Evolutionary conservation across 352 stramenopile species (phyloP), one percentile per base, ranked within the genome.

Genomic region (Sclerospora graminicola): DNA sequence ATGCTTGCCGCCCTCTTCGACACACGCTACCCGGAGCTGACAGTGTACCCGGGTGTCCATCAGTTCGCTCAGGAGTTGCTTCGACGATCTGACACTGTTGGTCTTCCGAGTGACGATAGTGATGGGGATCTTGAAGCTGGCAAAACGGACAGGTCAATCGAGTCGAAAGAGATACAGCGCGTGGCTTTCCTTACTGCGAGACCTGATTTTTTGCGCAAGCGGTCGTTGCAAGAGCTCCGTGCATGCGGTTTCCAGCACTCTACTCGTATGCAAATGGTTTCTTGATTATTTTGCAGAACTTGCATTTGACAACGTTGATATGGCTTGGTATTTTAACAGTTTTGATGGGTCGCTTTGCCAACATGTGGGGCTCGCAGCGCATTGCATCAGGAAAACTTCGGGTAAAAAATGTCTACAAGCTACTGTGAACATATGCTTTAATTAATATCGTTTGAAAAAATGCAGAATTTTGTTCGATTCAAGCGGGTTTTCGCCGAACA

Each of bases 31-130:
- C 78, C 78, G 15, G 73, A 88, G 37, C 58, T 90, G 23, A 88
- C 78, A 8, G 75, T 90, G 3, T 90, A 90, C 32, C 78, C 78
- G 6, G 78, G 78, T 40, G 75, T 87, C 10, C 74, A 87, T 56
- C 78, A 89, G 65, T 89, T 89, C 23, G 72, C 82, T 9, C 63
- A 87, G 18, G 78, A 89, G 47, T 51, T 89, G 9, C 59, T 84
- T 48, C 64, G 66, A 2, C 49, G 66, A 24, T 68, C 56, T 15
- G 51, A 51, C 35, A 33, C 41, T 21, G 52, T 18, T 16, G 30
- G 15, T 13, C 13, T 19, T 16, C 8, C n/a, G 5, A 35, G 30
- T 16, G 2, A 35, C 15, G 59, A 68, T 19, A 45, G 56, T 10
- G 46, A 63, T n/a, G 43, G 50, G n/a, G 45, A 59, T 18, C 32